phyloP scores from a whole-genome alignment of 2,329 filamentous ascomycete genomes.

The Fusarium duplospermum region DNA sequence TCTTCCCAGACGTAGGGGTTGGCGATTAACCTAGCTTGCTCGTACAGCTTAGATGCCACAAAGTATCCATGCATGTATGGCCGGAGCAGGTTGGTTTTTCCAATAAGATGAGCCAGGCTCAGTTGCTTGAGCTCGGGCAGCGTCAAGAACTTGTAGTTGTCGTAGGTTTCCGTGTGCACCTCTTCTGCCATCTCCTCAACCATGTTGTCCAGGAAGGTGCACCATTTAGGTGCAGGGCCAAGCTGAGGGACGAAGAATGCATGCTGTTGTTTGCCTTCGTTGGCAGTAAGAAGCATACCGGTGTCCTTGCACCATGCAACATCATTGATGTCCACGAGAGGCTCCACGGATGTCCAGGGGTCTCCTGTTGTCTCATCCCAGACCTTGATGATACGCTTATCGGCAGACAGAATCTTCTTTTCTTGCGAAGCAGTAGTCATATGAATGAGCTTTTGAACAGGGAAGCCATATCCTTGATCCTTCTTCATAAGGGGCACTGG shows the following conservation, averaged over 20 bases:
- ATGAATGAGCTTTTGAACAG: conserved; percentile 85
- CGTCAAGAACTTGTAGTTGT: conserved; percentile 99
- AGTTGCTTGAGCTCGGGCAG: conserved; percentile 85
- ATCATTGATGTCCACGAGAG: conserved; percentile 92
- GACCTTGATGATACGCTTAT: conserved; percentile 97
- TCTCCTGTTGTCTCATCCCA: conserved; percentile 87
- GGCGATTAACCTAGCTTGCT: conserved; percentile 91
- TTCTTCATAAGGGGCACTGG: conserved; percentile 88
- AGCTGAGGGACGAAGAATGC: conserved; percentile 95
- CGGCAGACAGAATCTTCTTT: conserved; percentile 89
- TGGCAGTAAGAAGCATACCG: conserved; percentile 96
- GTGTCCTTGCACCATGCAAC: conserved; percentile 93
- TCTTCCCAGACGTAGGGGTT: conserved; percentile 96
- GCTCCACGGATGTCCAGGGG: conserved; percentile 96
- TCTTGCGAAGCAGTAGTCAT: conserved; percentile 79
- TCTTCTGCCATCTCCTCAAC: conserved; percentile 98
- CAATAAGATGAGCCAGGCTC: conserved; percentile 88
- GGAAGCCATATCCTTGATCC: conserved; percentile 94
- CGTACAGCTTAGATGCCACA: conserved; percentile 93
- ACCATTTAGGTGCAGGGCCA: conserved; percentile 94
- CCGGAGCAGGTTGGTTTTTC: conserved; percentile 87
- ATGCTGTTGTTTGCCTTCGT: conserved; percentile 95
- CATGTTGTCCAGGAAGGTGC: conserved; percentile 94
- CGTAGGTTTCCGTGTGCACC: conserved; percentile 83
- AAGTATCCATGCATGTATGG: conserved; percentile 99